Conservation (phyloP, 805 yeast genomes). For the Zygotorulaspora chibaensis region DNA sequence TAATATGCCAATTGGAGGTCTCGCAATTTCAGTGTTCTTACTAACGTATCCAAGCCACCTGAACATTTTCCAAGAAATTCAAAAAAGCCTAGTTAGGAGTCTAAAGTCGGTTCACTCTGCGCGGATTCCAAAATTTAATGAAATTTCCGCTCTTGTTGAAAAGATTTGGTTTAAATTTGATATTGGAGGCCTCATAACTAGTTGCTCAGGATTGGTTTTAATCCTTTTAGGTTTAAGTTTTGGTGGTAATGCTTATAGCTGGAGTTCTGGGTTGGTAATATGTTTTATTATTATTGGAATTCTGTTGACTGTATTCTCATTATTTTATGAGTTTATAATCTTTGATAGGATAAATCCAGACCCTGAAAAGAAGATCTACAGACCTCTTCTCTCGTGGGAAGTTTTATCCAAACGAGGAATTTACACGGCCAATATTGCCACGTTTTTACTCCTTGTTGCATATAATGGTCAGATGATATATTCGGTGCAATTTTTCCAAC, state of each 20-base stretch:
- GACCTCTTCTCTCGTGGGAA: conserved; percentile 17
- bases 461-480: conserved; percentile 21
- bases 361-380: conserved; percentile 1
- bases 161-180: conserved; percentile 17
- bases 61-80: conserved; percentile 5
- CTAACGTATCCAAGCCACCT: conserved; percentile 6
- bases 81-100: neutral
- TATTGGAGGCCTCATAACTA: conserved; percentile 19
- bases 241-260: conserved; percentile 54
- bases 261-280: conserved; percentile 49
- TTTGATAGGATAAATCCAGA: neutral
- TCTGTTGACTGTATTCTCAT: conserved; percentile 38
- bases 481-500: conserved; percentile 24
- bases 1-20: conserved; percentile 62
- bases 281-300: conserved; percentile 43
- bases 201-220: conserved; percentile 19
- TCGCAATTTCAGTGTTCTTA: conserved; percentile 16
- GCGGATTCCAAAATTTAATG: neutral
- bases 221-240: conserved; percentile 24
- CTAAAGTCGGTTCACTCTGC: neutral
- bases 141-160: neutral
- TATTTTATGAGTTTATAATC: conserved; percentile 41
- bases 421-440: conserved; percentile 14
- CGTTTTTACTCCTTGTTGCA: conserved; percentile 14
- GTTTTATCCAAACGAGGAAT: conserved; percentile 11